A percentile compares a stretch with the other conserved stretches of the same genome.
phyloP scores from a whole-genome alignment of 305 asterid genomes.

The Fraxinus nigra region DNA sequence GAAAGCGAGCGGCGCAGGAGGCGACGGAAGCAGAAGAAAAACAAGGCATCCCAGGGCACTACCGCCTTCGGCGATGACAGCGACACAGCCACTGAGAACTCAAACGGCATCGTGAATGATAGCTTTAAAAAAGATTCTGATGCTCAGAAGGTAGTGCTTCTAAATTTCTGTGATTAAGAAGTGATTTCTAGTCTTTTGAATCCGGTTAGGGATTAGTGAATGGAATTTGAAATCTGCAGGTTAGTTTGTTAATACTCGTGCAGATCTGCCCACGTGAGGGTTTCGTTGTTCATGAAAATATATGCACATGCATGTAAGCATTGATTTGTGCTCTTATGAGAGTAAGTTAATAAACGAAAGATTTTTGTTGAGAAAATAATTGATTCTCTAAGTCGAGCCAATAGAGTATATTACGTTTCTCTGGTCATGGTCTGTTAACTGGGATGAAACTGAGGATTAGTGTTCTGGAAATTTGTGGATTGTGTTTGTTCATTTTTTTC shows the following conservation, averaged over 20 bases:
- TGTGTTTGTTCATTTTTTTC: not conserved
- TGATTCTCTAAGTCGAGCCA: not conserved
- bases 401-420: not conserved
- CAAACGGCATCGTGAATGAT: conserved; percentile 41
- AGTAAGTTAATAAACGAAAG: not conserved
- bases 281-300: not conserved
- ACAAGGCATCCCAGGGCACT: conserved; percentile 35
- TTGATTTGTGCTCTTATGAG: not conserved
- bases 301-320: not conserved
- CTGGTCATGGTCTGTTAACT: not conserved
- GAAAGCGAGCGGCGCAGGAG: conserved; percentile 81
- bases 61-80: conserved; percentile 48
- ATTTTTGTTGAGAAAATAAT: not conserved
- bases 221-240: not conserved
- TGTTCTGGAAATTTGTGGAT: not conserved
- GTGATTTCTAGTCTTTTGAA: not conserved
- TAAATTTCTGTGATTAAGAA: not conserved
- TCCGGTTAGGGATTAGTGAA: not conserved
- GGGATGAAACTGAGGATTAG: not conserved
- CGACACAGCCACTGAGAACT: conserved; percentile 48
- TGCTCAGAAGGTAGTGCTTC: conserved; percentile 59
- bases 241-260: not conserved
- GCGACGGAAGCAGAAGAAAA: conserved; percentile 89
- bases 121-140: conserved; percentile 60
- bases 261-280: not conserved